Conservation (phyloP, 2,329 filamentous ascomycete species). For the Phaeosphaeriaceae sp. region DNA sequence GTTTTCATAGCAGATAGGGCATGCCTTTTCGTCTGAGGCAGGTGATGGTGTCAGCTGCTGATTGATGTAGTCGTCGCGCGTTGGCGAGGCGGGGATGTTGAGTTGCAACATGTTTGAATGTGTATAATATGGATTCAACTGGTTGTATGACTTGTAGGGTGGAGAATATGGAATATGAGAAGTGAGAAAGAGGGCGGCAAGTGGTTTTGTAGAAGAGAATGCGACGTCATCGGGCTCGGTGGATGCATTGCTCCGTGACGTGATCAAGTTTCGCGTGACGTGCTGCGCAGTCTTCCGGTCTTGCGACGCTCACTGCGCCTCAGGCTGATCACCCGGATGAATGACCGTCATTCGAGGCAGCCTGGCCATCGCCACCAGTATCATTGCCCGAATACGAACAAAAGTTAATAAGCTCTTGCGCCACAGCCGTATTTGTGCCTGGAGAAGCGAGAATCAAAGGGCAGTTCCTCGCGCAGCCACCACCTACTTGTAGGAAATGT, state of each 20-base stretch:
- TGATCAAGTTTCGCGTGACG: conserved; percentile 5
- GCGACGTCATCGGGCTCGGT: conserved; percentile 6
- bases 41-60: conserved; percentile 5
- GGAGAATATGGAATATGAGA: background rate
- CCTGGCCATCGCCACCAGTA: too few relatives aligned
- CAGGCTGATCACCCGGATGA: background rate
- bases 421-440: too few relatives aligned
- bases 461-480: too few relatives aligned
- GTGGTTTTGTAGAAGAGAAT: background rate
- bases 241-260: conserved; percentile 3
- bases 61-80: conserved; percentile 7
- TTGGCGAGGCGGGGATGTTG: conserved; percentile 2
- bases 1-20: conserved; percentile 7
- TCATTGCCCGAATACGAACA: too few relatives aligned
- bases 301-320: conserved; percentile 2
- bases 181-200: background rate
- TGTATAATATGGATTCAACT: background rate
- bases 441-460: too few relatives aligned
- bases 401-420: too few relatives aligned
- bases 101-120: background rate
- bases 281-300: too few relatives aligned
- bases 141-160: background rate
- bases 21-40: conserved; percentile 2
- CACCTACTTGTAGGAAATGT: too few relatives aligned
- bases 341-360: too few relatives aligned